Percentiles rank a stretch among this genome's conserved stretches.
Conservation (phyloP, 148 eudicot genomes). For the Silene uniflora region DNA sequence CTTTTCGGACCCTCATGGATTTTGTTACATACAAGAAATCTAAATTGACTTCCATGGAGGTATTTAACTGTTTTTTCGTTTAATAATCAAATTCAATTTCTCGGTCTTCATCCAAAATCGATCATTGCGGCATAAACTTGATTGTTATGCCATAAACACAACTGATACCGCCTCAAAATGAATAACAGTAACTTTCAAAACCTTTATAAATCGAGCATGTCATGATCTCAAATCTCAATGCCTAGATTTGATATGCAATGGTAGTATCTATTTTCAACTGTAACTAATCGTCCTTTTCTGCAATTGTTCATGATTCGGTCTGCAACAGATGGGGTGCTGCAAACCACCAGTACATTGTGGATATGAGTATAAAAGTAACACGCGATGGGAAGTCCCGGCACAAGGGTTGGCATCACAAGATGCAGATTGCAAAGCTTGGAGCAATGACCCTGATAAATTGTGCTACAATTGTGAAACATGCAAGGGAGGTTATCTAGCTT, state of each 20-base stretch:
- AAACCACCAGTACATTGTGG: constrained; percentile 42
- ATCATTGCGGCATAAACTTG: too few species aligned
- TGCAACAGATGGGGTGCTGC: constrained; percentile 38
- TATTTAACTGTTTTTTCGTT: constrained; percentile 7
- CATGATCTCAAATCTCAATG: too few species aligned
- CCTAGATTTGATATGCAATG: too few species aligned
- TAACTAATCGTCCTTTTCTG: not conserved
- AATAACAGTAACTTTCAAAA: not conserved
- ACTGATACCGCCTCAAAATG: not conserved
- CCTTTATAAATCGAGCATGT: not conserved
- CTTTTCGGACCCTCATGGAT: constrained; percentile 29
- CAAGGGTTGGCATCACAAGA: constrained; percentile 24
- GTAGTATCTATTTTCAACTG: not conserved
- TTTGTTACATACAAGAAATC: constrained; percentile 18
- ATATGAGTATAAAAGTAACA: constrained; percentile 22
- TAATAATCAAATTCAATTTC: not conserved
- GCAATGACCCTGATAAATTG: constrained; percentile 22
- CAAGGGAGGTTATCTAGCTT: constrained; percentile 37
- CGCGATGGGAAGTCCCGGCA: constrained; percentile 29
- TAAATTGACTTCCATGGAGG: constrained; percentile 40
- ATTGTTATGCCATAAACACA: too few species aligned
- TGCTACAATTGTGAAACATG: constrained; percentile 41
- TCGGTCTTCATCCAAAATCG: too few species aligned
- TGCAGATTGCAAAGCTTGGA: constrained; percentile 36
- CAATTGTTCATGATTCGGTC: not conserved